Base-by-base conservation (phyloP, 1,284 basidiomycete genomes). In the Puccinia hordei region DNA sequence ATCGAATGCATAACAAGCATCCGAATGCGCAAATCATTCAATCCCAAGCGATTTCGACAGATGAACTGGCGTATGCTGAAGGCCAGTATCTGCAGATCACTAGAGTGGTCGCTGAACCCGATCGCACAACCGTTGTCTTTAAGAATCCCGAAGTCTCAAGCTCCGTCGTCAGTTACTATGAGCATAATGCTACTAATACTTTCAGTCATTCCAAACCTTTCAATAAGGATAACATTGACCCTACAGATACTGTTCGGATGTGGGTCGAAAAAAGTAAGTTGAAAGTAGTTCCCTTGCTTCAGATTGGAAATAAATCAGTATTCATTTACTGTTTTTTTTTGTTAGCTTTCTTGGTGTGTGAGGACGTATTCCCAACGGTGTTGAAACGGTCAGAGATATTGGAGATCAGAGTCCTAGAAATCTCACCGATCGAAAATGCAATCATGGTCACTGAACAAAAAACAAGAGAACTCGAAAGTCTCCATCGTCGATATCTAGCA, bases 331-430 rank as follows among this genome's bases (percentile, higher is more conserved):
- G 8, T 33, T 19, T 22, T n/a, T n/a, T 24, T 12, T 49, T 33
- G 81, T 22, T 78, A 81, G 74, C 73, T 73, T 74, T 81, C 22
- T 69, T 83, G 35, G 81, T 83, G 83, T 87, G 86, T 75, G 93
- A 95, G 85, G 93, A 96, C 83, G 89, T 90, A 0, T 94, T 99
- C 86, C 96, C 96, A 0, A 95, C 94, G 0, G 92, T 98, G 3
- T 88, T 98, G 51, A 90, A 93, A 59, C 90, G 96, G 22, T 95
- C 94, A 6, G 94, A 98, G 84, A 90, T 98, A 41, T 88, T 94
- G n/a, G 90, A 90, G 53, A 87, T 91, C 51, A 88, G 91, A 61
- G 87, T 92, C 51, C 87, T 90, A 69, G 92, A 96, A 85, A 91
- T 97, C 73, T 93, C 93, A 6, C 95, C 96, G 0, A 87, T 98